Conservation (phyloP, 225 moss, liverwort and hornwort species). For the Anthoceros angustus region DNA sequence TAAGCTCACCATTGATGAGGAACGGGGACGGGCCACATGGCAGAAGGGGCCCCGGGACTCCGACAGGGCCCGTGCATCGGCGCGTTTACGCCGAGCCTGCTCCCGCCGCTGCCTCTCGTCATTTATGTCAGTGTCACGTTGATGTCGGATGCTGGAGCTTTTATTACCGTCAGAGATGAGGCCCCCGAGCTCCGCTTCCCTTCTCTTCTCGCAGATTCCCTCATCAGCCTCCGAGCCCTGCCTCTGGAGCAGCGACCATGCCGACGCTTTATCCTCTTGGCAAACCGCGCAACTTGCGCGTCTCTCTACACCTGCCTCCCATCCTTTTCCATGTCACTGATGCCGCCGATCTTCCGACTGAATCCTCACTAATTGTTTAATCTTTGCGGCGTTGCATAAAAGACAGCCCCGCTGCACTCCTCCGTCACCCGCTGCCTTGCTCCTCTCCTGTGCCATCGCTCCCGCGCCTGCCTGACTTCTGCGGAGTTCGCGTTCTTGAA, state of each 20-base stretch:
- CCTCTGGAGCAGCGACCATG: not conserved
- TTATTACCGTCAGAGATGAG: too few species aligned
- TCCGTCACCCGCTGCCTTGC: too few species aligned
- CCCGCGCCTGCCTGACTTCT: too few species aligned
- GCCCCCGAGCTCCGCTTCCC: too few species aligned
- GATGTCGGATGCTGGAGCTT: too few species aligned
- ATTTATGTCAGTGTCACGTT: too few species aligned
- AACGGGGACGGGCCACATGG: not conserved
- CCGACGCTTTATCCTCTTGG: not conserved
- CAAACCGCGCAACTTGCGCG: not conserved
- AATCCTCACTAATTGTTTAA: not conserved
- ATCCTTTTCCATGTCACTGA: not conserved
- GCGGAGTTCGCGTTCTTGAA: too few species aligned
- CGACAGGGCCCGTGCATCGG: not conserved
- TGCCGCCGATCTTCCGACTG: not conserved
- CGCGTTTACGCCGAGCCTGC: not conserved
- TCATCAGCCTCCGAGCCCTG: not conserved
- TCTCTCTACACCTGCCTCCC: not conserved
- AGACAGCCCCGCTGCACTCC: too few species aligned
- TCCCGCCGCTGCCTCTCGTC: not conserved
- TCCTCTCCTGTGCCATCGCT: too few species aligned
- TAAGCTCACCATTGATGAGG: not conserved
- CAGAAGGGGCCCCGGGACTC: not conserved
- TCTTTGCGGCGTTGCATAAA: too few species aligned
- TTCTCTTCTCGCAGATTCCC: not conserved